A percentile compares a stretch with the other conserved stretches of the same genome.
Conservation (phyloP, 768 basidiomycete genomes). For the Boletus insuetus region DNA sequence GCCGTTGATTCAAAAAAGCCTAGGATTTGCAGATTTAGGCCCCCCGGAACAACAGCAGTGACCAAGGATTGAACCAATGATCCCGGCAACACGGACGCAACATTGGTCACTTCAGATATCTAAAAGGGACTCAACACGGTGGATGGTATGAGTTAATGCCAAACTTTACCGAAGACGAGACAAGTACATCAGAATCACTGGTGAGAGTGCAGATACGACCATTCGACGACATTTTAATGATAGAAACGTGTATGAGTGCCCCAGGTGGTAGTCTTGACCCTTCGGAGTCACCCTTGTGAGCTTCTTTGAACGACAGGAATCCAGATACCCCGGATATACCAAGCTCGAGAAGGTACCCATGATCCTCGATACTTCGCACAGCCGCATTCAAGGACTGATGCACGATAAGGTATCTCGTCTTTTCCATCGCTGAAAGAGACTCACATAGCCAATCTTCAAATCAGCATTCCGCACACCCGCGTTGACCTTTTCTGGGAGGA, state of each 20-base stretch:
- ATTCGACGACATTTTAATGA: slow-evolving; percentile 68
- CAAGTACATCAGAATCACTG: slow-evolving; percentile 47
- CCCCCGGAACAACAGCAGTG: slow-evolving; percentile 68
- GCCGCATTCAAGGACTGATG: slow-evolving; percentile 69
- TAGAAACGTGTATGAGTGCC: slow-evolving; percentile 61
- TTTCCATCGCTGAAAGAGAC: slow-evolving; percentile 32
- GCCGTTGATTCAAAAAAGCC: slow-evolving; percentile 92
- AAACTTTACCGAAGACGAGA: slow-evolving; percentile 53
- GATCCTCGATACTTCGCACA: slow-evolving; percentile 86
- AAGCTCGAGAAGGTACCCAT: slow-evolving; percentile 88
- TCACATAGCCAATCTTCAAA: slow-evolving; percentile 69
- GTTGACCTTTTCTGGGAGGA: slow-evolving; percentile 84
- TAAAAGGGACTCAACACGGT: slow-evolving; percentile 26
- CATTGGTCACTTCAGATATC: slow-evolving; percentile 75
- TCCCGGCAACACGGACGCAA: slow-evolving; percentile 84
- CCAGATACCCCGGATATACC: slow-evolving; percentile 78
- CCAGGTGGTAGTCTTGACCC: slow-evolving; percentile 53
- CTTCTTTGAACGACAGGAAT: slow-evolving; percentile 80
- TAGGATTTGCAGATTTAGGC: slow-evolving; percentile 84
- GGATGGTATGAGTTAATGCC: not conserved
- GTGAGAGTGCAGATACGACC: slow-evolving; percentile 76
- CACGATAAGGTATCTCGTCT: not conserved
- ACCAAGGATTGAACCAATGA: slow-evolving; percentile 78
- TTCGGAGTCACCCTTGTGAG: slow-evolving; percentile 38
- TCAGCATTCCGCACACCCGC: slow-evolving; percentile 75